Evolutionary conservation across 1,284 basidiomycete species (phyloP), one percentile per base, ranked within the genome.

Genomic region (Tilletia indica): DNA sequence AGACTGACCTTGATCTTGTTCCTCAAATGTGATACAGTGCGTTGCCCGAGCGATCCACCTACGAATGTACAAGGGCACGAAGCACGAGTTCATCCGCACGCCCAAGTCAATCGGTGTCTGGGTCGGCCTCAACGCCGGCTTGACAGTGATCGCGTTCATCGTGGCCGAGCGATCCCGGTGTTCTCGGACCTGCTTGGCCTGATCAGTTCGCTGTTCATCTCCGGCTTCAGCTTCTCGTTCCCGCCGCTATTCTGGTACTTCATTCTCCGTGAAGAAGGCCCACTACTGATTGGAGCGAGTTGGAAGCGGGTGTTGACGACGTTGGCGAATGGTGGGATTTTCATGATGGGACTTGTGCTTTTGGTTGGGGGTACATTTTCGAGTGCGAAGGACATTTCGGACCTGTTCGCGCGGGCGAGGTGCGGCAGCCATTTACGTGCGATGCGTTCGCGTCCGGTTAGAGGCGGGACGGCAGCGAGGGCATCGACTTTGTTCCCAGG

Each of bases 211-310:
- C 74, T 78, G 16, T 76, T 76, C 73, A 75, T 80, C 42, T 74
- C 74, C 12, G 74, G 74, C 51, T 82, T 79, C 67, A 76, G 74
- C 34, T 82, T 78, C 77, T 77, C 72, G 71, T 75, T 77, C 58
- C 77, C 76, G 3, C 70, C 70, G 48, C 88, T 93, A 93, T 82
- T 79, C 86, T 80, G 68, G 72, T 72, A 74, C 68, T 47, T 72
- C 67, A 69, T 71, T 48, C 73, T 75, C 70, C 45, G 54, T n/a
- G 69, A 70, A 34, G n/a, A n/a, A 31, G 16, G 47, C 5, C n/a
- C 58, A 48, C 49, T 36, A 2, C 39, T 70, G 31, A 78, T 77
- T 74, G 74, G 73, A 66, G 72, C 70, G 6, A 73, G 66, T 0
- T 68, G 75, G 48, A 64, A 68, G 71, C 80, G 78, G 72, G 72